phyloP scores from a whole-genome alignment of 2,329 filamentous ascomycete genomes.

The Plenodomus biglobosus region DNA sequence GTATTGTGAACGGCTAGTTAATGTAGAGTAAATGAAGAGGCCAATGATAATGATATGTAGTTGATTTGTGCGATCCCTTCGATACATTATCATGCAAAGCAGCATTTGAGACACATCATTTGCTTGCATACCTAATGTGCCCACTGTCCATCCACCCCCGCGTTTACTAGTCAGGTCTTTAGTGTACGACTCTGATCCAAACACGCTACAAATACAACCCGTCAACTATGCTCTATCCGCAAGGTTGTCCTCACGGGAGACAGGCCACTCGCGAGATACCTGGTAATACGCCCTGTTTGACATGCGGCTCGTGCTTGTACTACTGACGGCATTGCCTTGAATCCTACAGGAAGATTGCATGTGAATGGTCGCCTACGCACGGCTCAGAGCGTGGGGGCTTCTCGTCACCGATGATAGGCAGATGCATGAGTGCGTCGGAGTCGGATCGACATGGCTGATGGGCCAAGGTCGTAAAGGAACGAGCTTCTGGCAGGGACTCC shows the following conservation, averaged over 20 bases:
- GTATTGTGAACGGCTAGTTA: no score
- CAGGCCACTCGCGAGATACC: no score
- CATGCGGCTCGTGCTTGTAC: slow-evolving; percentile 16
- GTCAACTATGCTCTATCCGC: slow-evolving; percentile 7
- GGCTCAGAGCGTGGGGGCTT: slow-evolving; percentile 1
- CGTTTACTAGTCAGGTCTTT: slow-evolving; percentile 12
- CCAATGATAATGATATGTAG: no score
- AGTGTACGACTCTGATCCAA: slow-evolving; percentile 3
- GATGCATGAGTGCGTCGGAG: not conserved
- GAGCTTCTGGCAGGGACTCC: not conserved
- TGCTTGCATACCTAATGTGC: not conserved
- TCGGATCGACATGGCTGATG: not conserved
- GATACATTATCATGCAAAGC: not conserved
- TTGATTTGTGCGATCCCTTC: not conserved
- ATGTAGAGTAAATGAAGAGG: no score
- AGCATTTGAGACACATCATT: no score
- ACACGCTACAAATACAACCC: slow-evolving; percentile 1
- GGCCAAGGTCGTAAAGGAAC: not conserved
- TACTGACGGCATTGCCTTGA: slow-evolving; percentile 8
- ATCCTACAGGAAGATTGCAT: slow-evolving; percentile 12
- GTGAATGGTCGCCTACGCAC: slow-evolving; percentile 6
- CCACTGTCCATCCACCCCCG: slow-evolving; percentile 17
- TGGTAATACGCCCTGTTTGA: slow-evolving; percentile 10
- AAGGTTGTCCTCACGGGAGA: slow-evolving; percentile 10
- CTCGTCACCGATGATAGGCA: not conserved